Conservation (phyloP, 352 stramenopile species). For the Detonula confervacea region DNA sequence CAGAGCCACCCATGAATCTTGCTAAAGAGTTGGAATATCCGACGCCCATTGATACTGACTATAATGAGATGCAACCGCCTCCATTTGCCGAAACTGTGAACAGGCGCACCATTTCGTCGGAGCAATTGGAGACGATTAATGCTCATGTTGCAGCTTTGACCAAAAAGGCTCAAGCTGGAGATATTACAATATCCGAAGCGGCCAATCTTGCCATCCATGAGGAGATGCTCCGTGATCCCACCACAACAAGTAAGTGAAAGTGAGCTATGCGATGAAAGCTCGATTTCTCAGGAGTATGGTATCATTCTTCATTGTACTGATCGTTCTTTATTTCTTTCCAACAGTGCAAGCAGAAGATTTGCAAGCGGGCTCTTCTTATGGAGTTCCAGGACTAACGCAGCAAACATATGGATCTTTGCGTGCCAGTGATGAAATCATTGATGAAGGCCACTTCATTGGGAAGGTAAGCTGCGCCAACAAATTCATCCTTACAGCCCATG, state of each 20-base stretch:
- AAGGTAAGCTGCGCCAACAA: constrained; percentile 72
- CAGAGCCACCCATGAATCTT: constrained; percentile 86
- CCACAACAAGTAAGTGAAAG: constrained; percentile 80
- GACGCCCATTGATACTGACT: constrained; percentile 87
- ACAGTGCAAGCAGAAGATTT: constrained; percentile 88
- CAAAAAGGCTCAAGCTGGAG: constrained; percentile 80
- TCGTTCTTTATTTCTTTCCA: too few relatives aligned
- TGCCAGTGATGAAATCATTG: constrained; percentile 91
- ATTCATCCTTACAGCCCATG: too few relatives aligned
- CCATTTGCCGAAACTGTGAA: constrained; percentile 83
- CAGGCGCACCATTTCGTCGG: constrained; percentile 72
- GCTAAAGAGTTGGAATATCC: constrained; percentile 91
- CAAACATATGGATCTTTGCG: constrained; percentile 87
- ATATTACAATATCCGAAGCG: constrained; percentile 90
- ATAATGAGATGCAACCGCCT: constrained; percentile 83
- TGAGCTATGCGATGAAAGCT: too few relatives aligned
- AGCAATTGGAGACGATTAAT: constrained; percentile 79
- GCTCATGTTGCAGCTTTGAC: constrained; percentile 76
- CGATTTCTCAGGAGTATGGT: too few relatives aligned
- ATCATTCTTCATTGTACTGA: too few relatives aligned
- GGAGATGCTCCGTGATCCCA: constrained; percentile 91
- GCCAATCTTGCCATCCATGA: constrained; percentile 91
- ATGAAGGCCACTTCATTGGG: constrained; percentile 92
- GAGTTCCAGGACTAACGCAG: constrained; percentile 91
- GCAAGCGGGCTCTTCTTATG: constrained; percentile 89